These are phyloP conservation scores for Nitzschia putrida DNA, from an alignment of 108 stramenopile genomes.

Conservation along the genomic window DNA sequence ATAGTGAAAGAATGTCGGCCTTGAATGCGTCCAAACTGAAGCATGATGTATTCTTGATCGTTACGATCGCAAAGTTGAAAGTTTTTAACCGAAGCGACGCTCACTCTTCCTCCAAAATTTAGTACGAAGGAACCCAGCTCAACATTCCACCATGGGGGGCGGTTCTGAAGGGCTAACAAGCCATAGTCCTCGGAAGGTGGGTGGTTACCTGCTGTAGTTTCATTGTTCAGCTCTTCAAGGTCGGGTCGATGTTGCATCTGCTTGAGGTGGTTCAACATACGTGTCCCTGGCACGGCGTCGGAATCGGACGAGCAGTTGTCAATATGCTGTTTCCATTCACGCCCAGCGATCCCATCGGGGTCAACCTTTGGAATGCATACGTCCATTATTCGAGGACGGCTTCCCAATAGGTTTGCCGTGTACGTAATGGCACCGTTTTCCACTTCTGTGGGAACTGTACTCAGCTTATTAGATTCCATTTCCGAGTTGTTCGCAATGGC, in stretches of 20 bases:
- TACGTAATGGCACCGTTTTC: slow-evolving; percentile 83
- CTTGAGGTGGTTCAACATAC: slow-evolving; percentile 73
- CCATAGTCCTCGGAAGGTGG: slow-evolving; percentile 57
- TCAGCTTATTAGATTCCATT: slow-evolving; percentile 15
- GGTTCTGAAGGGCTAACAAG: slow-evolving; percentile 73
- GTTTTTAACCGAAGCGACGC: slow-evolving; percentile 87
- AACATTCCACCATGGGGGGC: slow-evolving; percentile 89
- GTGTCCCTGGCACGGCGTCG: slow-evolving; percentile 25
- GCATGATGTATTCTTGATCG: slow-evolving; percentile 79
- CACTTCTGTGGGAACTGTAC: slow-evolving; percentile 43
- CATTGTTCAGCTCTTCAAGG: slow-evolving; percentile 11
- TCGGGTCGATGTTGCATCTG: slow-evolving; percentile 52
- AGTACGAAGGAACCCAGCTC: slow-evolving; percentile 87
- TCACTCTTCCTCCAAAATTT: slow-evolving; percentile 87
- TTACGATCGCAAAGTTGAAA: slow-evolving; percentile 83
- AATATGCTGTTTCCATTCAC: slow-evolving; percentile 51
- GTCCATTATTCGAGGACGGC: slow-evolving; percentile 87
- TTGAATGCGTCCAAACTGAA: slow-evolving; percentile 87
- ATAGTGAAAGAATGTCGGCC: slow-evolving; percentile 87
- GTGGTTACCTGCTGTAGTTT: slow-evolving; percentile 9
- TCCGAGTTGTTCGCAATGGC: slow-evolving; percentile 63
- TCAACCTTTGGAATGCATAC: slow-evolving; percentile 81
- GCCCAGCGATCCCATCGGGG: slow-evolving; percentile 45
- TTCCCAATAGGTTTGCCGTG: slow-evolving; percentile 84
- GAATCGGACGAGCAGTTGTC: slow-evolving; percentile 22